Conservation (phyloP, 2,329 filamentous ascomycete species). For the Ceratocystis ficicola region DNA sequence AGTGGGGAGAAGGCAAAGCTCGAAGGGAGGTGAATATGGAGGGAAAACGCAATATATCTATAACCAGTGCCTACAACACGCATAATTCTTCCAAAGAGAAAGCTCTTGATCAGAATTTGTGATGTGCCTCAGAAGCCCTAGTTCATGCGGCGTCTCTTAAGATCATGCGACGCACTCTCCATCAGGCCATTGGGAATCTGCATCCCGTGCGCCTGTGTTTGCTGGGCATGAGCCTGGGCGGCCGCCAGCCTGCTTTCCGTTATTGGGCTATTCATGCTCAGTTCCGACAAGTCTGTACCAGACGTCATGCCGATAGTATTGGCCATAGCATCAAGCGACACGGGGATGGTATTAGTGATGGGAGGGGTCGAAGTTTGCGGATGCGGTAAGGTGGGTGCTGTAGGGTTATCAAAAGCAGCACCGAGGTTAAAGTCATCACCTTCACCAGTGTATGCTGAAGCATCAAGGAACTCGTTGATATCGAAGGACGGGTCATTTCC, state of each 20-base stretch:
- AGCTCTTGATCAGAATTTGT: not conserved
- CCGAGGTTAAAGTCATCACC: slow-evolving; percentile 32
- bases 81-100: not conserved
- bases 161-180: slow-evolving; percentile 18
- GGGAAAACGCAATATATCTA: not conserved
- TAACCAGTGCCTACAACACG: not conserved
- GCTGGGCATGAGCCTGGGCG: slow-evolving; percentile 8
- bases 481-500: slow-evolving; percentile 30
- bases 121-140: slow-evolving; percentile 3
- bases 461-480: slow-evolving; percentile 32
- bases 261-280: slow-evolving; percentile 20
- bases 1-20: not conserved
- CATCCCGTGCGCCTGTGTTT: not conserved
- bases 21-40: not conserved
- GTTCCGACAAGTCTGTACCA: slow-evolving; percentile 18
- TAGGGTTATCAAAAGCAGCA: slow-evolving; percentile 15
- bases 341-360: not conserved
- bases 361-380: not conserved
- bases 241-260: slow-evolving; percentile 5
- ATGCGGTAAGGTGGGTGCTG: not conserved
- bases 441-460: slow-evolving; percentile 33
- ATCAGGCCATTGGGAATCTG: slow-evolving; percentile 10
- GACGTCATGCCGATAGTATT: slow-evolving; percentile 14
- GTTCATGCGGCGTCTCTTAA: slow-evolving; percentile 19
- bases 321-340: not conserved